Evolutionary conservation across 805 yeast genomes (phyloP), one percentile per base, ranked within the genome.

Genomic region (Metschnikowia picachoensis): DNA sequence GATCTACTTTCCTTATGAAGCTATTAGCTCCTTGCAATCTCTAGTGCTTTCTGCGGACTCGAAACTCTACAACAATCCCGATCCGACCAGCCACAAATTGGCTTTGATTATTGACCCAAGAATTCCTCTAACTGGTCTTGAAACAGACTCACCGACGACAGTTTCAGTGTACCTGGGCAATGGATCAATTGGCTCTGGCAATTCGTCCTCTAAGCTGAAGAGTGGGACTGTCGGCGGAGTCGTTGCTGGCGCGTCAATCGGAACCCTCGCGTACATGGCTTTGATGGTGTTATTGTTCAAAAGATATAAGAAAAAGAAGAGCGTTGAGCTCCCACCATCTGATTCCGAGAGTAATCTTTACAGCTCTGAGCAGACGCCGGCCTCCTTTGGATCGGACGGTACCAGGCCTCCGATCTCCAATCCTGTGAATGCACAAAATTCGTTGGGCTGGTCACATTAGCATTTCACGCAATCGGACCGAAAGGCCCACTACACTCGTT

Each of bases 221-320:
- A 65, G 65, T 44, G 72, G 68, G 38, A 75, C 75, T 50, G 75
- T 87, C 20, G 83, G 86, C 25, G 96, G 95, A 32, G 78, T 90
- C 43, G 83, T 92, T 12, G 75, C 88, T 35, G 97, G 97, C 39
- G 82, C 95, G 7, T 82, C 87, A 29, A 80, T 79, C 12, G 97
- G 97, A 44, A 83, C 87, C 38, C 69, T 78, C 8, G 68, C 79
- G 9, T 86, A 87, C 61, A 77, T 87, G 59, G 72, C 79, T 0
- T 66, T 79, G 16, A 76, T 89, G 72, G 69, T 81, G 45, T 59
- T 82, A 34, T 68, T 79, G 52, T 77, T 78, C 60, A 74, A 77
- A 60, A 68, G 70, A 53, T 79, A 71, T 65, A 75, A 74, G 54
- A 61, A 65, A 52, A 49, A 47, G 44, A 73, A 71, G 52, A 67